Base-by-base conservation (phyloP, 2,329 filamentous ascomycete species). In the Verticillium tricorpus region DNA sequence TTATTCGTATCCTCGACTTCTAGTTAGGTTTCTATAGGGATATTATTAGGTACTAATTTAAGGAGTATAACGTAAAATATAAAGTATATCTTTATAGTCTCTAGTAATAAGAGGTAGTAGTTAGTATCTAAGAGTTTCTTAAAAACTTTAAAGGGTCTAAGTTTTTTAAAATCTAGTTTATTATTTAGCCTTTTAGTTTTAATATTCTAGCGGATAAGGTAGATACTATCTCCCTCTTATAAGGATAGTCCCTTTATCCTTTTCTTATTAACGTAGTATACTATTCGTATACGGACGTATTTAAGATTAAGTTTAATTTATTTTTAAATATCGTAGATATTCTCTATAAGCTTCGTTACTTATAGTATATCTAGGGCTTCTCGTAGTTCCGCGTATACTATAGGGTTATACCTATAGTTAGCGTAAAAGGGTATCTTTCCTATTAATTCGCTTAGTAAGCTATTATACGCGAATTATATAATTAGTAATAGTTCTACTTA, bases 31-130 rank as follows among this genome's bases (percentile, higher is more conserved):
- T 52, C 39, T 5, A 34, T 6, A 14, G 28, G 22, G 12, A 37
- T 35, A 55, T 59, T 22, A 12, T n/a, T 40, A 15, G 15, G 19
- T 55, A 56, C 32, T 59, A 35, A 57, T 56, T 31, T 22, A 35
- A 37, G 45, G 40, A 58, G 55, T 54, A 55, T 37, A 37, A 59
- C 56, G 39, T 52, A 52, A 56, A 60, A 57, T 34, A n/a, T 57
- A 32, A 3, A 45, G 28, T 50, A 58, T n/a, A 35, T 59, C 17
- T 55, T 59, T 60, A 55, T 52, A 52, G 22, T 61, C 35, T 59
- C 59, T 61, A 39, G 45, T 59, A 39, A 28, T 59, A 50, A 45
- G 28, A 63, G 28, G 25, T 55, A 32, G 25, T 54, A 56, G 28
- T 52, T 35, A 54, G 28, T 54, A 54, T 59, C 28, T 59, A 59